These are phyloP conservation scores for Hypsizygus marmoreus DNA, from an alignment of 768 basidiomycete genomes.

Conservation along the genomic window DNA sequence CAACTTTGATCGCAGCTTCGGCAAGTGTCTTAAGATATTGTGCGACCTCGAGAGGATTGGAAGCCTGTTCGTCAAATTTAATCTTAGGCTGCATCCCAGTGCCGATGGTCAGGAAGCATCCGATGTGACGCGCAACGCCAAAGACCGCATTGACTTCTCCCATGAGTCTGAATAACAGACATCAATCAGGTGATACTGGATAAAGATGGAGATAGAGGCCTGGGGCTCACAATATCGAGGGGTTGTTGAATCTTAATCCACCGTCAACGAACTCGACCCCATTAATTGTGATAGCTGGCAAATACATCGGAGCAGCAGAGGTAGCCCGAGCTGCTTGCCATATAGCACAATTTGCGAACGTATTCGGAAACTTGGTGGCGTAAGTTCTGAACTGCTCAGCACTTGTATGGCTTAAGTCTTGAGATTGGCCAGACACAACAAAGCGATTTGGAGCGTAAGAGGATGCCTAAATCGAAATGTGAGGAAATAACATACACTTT, in stretches of 20 bases:
- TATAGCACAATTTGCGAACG: slow-evolving; percentile 27
- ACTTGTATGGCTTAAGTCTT: slow-evolving; percentile 26
- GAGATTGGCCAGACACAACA: slow-evolving; percentile 24
- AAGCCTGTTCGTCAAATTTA: slow-evolving; percentile 3
- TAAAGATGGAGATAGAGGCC: too few species aligned
- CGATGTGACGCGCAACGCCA: slow-evolving; percentile 12
- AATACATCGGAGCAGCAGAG: slow-evolving; percentile 34
- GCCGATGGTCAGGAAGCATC: slow-evolving; percentile 11
- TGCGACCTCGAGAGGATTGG: not conserved
- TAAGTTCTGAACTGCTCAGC: slow-evolving; percentile 33
- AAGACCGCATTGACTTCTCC: slow-evolving; percentile 24
- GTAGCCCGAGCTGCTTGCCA: slow-evolving; percentile 38
- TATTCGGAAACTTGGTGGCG: slow-evolving; percentile 25
- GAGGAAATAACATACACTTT: slow-evolving; percentile 27
- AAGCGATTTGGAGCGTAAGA: too few species aligned
- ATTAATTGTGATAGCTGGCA: slow-evolving; percentile 28
- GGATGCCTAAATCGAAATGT: not conserved
- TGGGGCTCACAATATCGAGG: slow-evolving; percentile 23
- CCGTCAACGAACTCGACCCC: slow-evolving; percentile 33
- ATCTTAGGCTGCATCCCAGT: slow-evolving; percentile 14
- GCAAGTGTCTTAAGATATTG: slow-evolving; percentile 3
- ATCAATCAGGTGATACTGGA: not conserved
- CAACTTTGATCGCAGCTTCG: slow-evolving; percentile 5
- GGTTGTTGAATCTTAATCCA: slow-evolving; percentile 33
- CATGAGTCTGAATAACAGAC: slow-evolving; percentile 21